A percentile compares a stretch with the other conserved stretches of the same genome.
Evolutionary conservation across 106 monocot species (phyloP).

Genomic region (Gastrodia elata): DNA sequence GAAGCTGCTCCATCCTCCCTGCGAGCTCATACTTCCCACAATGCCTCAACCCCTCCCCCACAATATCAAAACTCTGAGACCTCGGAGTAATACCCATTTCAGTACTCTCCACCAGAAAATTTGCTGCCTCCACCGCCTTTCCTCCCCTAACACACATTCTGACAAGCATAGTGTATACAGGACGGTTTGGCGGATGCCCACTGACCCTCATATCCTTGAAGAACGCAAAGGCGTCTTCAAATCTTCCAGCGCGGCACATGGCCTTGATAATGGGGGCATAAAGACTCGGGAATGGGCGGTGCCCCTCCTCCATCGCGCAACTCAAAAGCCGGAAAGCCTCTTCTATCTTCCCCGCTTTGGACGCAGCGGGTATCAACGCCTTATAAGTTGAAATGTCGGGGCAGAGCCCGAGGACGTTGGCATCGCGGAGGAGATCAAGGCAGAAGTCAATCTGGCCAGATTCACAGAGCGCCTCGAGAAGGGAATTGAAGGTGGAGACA

Average conservation of each 20-base stretch:
- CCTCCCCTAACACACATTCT: conserved; percentile 94
- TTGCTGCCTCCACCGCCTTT: conserved; percentile 65
- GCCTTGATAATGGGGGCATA: conserved; percentile 84
- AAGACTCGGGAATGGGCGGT: conserved; percentile 76
- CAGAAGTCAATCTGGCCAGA: conserved; percentile 62
- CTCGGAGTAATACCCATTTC: conserved; percentile 69
- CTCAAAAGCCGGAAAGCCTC: conserved; percentile 62
- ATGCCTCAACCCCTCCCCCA: conserved; percentile 82
- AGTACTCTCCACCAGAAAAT: conserved; percentile 87
- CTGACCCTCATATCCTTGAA: conserved; percentile 76
- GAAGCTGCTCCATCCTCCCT: conserved; percentile 71
- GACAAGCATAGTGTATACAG: conserved; percentile 90
- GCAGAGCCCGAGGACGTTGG: conserved; percentile 45
- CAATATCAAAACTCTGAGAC: conserved; percentile 62
- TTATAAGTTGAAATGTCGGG: conserved; percentile 82
- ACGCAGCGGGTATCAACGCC: conserved; percentile 61
- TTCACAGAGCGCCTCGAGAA: conserved; percentile 55
- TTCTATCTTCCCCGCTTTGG: conserved; percentile 65
- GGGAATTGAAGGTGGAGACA: conserved; percentile 64
- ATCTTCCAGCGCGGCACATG: conserved; percentile 68
- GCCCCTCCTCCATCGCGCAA: conserved; percentile 58
- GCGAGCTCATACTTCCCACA: conserved; percentile 79
- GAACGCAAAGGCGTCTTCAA: conserved; percentile 66
- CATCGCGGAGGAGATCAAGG: conserved; percentile 42
- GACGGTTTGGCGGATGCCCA: conserved; percentile 73